Evolutionary conservation across 2,329 filamentous ascomycete genomes (phyloP).

Genomic region (Aspergillus sp.): DNA sequence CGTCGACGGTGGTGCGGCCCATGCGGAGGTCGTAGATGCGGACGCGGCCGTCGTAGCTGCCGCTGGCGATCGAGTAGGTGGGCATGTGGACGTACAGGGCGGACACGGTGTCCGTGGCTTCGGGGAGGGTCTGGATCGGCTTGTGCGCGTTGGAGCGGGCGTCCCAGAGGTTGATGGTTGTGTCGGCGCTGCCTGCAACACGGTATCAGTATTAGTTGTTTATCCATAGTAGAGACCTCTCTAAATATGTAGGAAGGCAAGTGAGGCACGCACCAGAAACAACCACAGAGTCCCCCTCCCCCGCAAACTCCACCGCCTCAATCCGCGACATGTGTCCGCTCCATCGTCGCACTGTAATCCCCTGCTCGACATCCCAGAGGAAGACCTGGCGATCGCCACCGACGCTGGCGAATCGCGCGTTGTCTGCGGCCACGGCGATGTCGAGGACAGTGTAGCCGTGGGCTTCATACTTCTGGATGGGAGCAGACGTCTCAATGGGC

Average conservation of each 20-base stretch:
- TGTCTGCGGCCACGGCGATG: conserved; percentile 69
- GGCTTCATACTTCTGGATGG: conserved; percentile 84
- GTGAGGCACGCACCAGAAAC: conserved; percentile 51
- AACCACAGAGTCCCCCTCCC: conserved; percentile 70
- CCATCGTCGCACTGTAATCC: conserved; percentile 74
- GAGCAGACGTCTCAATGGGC: conserved; percentile 40
- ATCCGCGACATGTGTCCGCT: conserved; percentile 69
- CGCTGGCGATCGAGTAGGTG: conserved; percentile 60
- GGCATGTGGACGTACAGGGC: conserved; percentile 39
- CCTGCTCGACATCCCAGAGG: conserved; percentile 88
- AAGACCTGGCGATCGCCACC: conserved; percentile 91
- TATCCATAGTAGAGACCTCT: not conserved
- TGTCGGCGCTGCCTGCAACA: conserved; percentile 42
- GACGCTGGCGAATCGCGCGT: conserved; percentile 79
- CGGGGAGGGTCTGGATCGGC: conserved; percentile 42
- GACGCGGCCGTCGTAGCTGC: conserved; percentile 81
- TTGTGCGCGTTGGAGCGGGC: conserved; percentile 40
- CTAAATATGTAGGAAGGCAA: not conserved
- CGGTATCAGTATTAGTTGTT: conserved; percentile 4
- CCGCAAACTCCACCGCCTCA: conserved; percentile 77
- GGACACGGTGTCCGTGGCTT: conserved; percentile 43
- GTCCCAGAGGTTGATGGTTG: conserved; percentile 44
- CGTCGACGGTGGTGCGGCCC: conserved; percentile 69
- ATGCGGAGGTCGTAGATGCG: conserved; percentile 79
- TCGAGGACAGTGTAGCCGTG: conserved; percentile 93